phyloP scores from a whole-genome alignment of 345 rosid species.

The Chamaenerion angustifolium region DNA sequence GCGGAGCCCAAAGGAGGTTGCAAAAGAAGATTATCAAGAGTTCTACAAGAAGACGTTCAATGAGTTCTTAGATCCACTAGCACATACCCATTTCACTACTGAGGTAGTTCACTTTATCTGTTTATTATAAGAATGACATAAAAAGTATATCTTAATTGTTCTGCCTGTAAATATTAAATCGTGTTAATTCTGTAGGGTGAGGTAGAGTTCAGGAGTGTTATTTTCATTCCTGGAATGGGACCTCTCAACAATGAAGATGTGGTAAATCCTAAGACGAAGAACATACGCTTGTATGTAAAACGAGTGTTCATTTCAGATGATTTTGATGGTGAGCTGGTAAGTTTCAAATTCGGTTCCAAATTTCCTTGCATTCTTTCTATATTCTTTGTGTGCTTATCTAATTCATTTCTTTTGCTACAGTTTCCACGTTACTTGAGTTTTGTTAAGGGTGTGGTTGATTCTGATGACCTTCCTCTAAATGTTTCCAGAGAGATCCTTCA shows the following conservation, averaged over 20 bases:
- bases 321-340: constrained; percentile 98
- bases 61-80: constrained; percentile 89
- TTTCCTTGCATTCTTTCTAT: not conserved
- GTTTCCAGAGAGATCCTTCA: constrained; percentile 97
- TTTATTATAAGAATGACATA: not conserved
- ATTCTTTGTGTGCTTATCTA: not conserved
- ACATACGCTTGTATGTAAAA: constrained; percentile 78
- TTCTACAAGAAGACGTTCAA: constrained; percentile 89
- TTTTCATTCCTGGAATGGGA: constrained; percentile 94
- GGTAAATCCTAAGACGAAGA: constrained; percentile 78
- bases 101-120: constrained; percentile 32
- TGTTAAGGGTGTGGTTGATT: constrained; percentile 94
- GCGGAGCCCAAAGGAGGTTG: constrained; percentile 72
- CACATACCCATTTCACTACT: constrained; percentile 73
- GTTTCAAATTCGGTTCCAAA: constrained; percentile 4
- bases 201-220: constrained; percentile 91
- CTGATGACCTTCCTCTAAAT: constrained; percentile 90
- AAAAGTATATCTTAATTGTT: no score
- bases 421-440: constrained; percentile 95
- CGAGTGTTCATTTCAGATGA: constrained; percentile 99
- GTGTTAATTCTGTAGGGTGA: constrained; percentile 49
- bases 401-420: constrained; percentile 23
- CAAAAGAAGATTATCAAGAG: constrained; percentile 70
- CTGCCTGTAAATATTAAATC: not conserved
- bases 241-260: constrained; percentile 91